Evolutionary conservation across 768 basidiomycete genomes (phyloP).

Genomic region (Lactarius hatsudake): DNA sequence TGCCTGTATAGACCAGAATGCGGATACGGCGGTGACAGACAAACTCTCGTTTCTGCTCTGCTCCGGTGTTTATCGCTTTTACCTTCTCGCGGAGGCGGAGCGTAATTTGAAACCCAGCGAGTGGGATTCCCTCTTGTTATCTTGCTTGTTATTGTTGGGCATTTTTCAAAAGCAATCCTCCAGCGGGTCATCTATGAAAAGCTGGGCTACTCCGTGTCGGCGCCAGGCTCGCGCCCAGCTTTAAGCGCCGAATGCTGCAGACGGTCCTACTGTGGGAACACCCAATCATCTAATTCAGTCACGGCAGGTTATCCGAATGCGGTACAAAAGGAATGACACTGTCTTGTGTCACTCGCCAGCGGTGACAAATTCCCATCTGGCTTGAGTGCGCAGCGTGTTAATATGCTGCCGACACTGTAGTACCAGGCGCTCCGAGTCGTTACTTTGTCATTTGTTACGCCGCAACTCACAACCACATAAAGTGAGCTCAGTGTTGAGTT

Average conservation of each 20-base stretch:
- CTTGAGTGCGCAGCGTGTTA: background rate
- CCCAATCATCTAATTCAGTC: slow-evolving; percentile 1
- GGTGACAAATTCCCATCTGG: slow-evolving; percentile 3
- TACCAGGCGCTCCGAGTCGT: background rate
- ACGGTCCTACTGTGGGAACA: slow-evolving; percentile 8
- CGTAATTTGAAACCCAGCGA: slow-evolving; percentile 29
- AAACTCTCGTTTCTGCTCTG: slow-evolving; percentile 21
- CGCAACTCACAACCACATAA: background rate
- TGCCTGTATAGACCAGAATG: slow-evolving; percentile 13
- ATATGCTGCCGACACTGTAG: background rate
- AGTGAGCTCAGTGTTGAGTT: background rate
- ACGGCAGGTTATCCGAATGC: slow-evolving; percentile 5
- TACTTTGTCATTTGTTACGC: background rate
- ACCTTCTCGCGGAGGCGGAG: slow-evolving; percentile 25
- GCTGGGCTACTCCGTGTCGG: background rate
- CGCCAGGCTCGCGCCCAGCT: background rate
- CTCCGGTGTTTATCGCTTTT: slow-evolving; percentile 19
- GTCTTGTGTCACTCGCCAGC: slow-evolving; percentile 5
- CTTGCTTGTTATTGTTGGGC: background rate
- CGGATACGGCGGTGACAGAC: slow-evolving; percentile 20
- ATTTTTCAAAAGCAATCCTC: background rate
- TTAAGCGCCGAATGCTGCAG: slow-evolving; percentile 9
- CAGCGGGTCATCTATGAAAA: background rate
- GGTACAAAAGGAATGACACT: slow-evolving; percentile 7
- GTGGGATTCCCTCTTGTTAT: slow-evolving; percentile 2